phyloP scores from a whole-genome alignment of 192 early-diverging fungal species.

The Coemansia sp. region DNA sequence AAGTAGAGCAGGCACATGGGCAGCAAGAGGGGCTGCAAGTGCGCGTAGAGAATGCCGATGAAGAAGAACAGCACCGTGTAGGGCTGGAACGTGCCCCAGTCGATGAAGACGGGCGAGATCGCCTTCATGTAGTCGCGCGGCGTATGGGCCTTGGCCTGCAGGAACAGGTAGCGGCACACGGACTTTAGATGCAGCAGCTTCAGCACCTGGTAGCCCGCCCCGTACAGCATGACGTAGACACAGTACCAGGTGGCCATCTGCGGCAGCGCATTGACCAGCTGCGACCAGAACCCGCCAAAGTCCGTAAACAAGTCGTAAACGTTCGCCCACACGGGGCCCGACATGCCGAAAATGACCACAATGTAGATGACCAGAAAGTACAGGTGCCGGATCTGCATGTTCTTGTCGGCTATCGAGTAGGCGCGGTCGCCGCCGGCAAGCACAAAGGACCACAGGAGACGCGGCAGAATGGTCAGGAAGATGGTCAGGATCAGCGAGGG shows the following conservation, averaged over 20 bases:
- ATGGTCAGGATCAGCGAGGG: slow-evolving; percentile 71
- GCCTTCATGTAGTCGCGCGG: slow-evolving; percentile 75
- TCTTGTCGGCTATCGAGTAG: slow-evolving; percentile 37
- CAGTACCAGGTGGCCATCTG: slow-evolving; percentile 75
- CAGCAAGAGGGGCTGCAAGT: slow-evolving; percentile 67
- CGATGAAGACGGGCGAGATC: slow-evolving; percentile 63
- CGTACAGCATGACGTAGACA: slow-evolving; percentile 71
- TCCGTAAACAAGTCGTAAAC: slow-evolving; percentile 65
- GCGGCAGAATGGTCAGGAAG: slow-evolving; percentile 68
- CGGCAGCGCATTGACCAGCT: slow-evolving; percentile 64
- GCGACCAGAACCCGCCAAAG: slow-evolving; percentile 57
- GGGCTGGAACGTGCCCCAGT: slow-evolving; percentile 69
- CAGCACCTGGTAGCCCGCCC: slow-evolving; percentile 63
- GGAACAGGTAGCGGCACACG: slow-evolving; percentile 54
- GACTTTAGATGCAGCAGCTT: slow-evolving; percentile 65
- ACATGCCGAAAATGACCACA: slow-evolving; percentile 68
- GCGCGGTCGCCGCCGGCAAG: slow-evolving; percentile 47
- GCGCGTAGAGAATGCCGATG: slow-evolving; percentile 71
- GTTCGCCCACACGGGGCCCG: slow-evolving; percentile 62
- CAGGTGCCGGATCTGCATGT: slow-evolving; percentile 61
- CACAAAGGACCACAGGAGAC: slow-evolving; percentile 56
- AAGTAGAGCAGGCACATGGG: slow-evolving; percentile 70
- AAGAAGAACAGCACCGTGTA: slow-evolving; percentile 70
- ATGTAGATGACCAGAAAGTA: slow-evolving; percentile 75
- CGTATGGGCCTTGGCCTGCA: slow-evolving; percentile 52